Conservation (phyloP, 139 green algal genomes). For the Auxenochlorella protothecoides region DNA sequence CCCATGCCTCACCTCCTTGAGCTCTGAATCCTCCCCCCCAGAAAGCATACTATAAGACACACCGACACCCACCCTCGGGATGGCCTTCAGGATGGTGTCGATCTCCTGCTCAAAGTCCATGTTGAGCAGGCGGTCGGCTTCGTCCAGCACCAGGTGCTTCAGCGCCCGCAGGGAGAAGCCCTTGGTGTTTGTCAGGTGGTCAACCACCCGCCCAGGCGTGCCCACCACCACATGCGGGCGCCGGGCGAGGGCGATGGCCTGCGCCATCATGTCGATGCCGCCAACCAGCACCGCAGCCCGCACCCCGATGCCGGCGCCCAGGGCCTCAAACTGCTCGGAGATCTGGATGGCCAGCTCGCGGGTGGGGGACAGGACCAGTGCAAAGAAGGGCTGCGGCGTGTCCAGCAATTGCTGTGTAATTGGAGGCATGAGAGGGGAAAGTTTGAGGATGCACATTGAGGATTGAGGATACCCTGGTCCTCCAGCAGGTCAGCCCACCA, state of each 20-base stretch:
- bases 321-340: slow-evolving; percentile 91
- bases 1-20: too few species aligned
- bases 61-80: slow-evolving; percentile 23
- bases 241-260: slow-evolving; percentile 81
- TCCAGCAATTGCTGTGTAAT: slow-evolving; percentile 71
- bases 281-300: slow-evolving; percentile 84
- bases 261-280: slow-evolving; percentile 97
- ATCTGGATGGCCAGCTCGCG: slow-evolving; percentile 98
- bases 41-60: not conserved
- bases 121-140: slow-evolving; percentile 97
- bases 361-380: slow-evolving; percentile 89
- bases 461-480: not conserved
- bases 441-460: not conserved
- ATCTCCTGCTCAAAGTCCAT: slow-evolving; percentile 99
- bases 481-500: not conserved
- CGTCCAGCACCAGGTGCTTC: slow-evolving; percentile 89
- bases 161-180: slow-evolving; percentile 81
- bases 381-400: slow-evolving; percentile 80
- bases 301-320: slow-evolving; percentile 83
- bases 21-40: too few species aligned
- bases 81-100: slow-evolving; percentile 92
- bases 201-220: slow-evolving; percentile 91
- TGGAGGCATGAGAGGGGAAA: too few species aligned
- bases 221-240: slow-evolving; percentile 91
- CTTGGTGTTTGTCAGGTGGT: slow-evolving; percentile 99